A percentile compares a stretch with the other conserved stretches of the same genome.
phyloP scores from a whole-genome alignment of 2,329 filamentous ascomycete species.

The Epichloe coenophiala region DNA sequence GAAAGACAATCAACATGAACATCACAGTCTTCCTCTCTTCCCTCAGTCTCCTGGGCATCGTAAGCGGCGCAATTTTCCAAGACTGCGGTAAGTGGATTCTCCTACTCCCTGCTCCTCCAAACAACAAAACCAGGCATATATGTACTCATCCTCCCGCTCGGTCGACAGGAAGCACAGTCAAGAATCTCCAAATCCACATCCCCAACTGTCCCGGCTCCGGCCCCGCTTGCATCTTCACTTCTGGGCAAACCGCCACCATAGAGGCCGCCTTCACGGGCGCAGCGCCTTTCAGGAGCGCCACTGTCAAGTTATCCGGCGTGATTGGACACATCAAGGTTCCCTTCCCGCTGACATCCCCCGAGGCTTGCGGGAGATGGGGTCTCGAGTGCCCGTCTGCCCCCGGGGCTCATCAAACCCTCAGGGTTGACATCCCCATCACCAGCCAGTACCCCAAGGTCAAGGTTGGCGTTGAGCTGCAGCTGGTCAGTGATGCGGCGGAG shows the following conservation, averaged over 20 bases:
- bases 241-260: background rate
- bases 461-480: background rate
- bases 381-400: background rate
- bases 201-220: conserved; percentile 3
- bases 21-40: background rate
- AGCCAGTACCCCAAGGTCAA: background rate
- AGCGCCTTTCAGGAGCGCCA: background rate
- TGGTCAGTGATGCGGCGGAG: background rate
- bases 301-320: background rate
- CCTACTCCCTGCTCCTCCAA: background rate
- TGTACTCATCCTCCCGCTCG: background rate
- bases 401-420: conserved; percentile 1
- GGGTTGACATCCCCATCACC: background rate
- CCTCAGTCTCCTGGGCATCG: background rate
- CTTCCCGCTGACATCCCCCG: background rate
- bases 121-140: background rate
- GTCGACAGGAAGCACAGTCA: conserved; percentile 1
- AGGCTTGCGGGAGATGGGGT: conserved; percentile 3
- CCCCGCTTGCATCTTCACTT: background rate
- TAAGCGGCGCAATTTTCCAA: background rate
- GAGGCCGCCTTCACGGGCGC: background rate
- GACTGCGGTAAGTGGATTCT: conserved; percentile 1
- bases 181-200: conserved; percentile 2
- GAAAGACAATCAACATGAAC: background rate
- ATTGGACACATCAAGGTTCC: background rate